phyloP scores from a whole-genome alignment of 2,329 filamentous ascomycete genomes.

The Colletotrichum zoysiae region DNA sequence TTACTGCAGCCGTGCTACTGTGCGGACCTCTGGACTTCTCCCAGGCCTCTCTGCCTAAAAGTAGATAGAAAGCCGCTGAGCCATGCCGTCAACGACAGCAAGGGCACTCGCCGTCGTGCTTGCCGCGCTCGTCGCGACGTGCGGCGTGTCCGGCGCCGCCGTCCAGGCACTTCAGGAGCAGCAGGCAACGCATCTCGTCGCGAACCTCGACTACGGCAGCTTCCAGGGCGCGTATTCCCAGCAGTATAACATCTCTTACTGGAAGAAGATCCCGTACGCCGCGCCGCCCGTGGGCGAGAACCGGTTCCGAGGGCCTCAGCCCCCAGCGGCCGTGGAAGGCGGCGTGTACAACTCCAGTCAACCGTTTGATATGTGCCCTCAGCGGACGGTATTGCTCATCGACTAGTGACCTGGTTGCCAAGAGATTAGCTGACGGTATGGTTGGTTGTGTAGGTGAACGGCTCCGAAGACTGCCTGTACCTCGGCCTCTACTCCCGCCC shows the following conservation, averaged over 20 bases:
- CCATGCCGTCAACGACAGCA: constrained; percentile 25
- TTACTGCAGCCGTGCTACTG: not conserved
- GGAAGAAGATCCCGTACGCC: constrained; percentile 71
- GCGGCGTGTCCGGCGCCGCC: constrained; percentile 16
- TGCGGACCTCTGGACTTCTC: not conserved
- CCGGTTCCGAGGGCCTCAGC: constrained; percentile 72
- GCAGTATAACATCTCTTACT: constrained; percentile 69
- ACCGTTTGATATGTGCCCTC: constrained; percentile 69
- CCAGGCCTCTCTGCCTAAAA: not conserved
- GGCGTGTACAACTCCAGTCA: constrained; percentile 67
- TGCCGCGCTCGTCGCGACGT: constrained; percentile 13
- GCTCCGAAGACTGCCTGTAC: constrained; percentile 72
- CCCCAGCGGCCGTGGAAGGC: constrained; percentile 60
- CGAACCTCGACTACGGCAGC: constrained; percentile 60
- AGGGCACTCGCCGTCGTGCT: constrained; percentile 16
- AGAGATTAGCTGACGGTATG: not conserved
- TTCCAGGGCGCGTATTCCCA: constrained; percentile 65
- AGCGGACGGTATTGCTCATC: constrained; percentile 59
- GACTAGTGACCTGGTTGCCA: not conserved
- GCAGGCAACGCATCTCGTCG: constrained; percentile 27
- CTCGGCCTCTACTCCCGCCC: constrained; percentile 71
- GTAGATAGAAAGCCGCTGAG: not conserved
- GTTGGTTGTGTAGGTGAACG: constrained; percentile 54
- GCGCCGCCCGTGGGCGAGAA: constrained; percentile 69
- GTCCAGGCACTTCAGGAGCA: constrained; percentile 25